Evolutionary conservation across 495 filamentous ascomycete species (phyloP), one percentile per base, ranked within the genome.

Genomic region (Lasiosphaeriaceae sp.): DNA sequence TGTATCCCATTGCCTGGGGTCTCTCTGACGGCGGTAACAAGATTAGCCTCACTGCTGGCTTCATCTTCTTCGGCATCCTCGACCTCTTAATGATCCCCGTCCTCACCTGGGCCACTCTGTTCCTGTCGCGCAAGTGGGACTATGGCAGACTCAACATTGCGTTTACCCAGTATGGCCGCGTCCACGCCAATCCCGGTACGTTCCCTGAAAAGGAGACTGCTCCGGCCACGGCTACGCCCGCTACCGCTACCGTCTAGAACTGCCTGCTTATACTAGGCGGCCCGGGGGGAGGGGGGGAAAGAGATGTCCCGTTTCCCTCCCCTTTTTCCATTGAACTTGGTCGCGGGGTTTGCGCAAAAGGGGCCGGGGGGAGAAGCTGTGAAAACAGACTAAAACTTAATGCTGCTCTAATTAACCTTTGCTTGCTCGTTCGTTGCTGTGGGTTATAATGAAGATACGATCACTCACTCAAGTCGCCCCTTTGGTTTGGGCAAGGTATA

Each of bases 131-230:
- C 54, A 66, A 58, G 23, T 81, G 78, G 78, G 78, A 81, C 53
- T 80, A 76, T 56, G 58, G 61, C 60, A 57, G 55, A 24, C 61
- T 81, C 23, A 78, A 80, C 64, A 59, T 81, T 26, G 67, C 74
- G 50, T 81, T 81, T 57, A 81, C 78, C n/a, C 77, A 77, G 62
- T 79, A 79, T 60, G 78, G 78, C 50, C 76, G 78, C 39, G 78
- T 81, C 52, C 66, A 65, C 26, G 60, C 66, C 14, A 57, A 34
- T 21, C 24, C 52, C 11, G 77, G 73, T 2, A 65, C 63, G 23
- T 77, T 71, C 62, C 76, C 75, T 48, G 78, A 81, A 67, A 78
- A 79, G 69, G 47, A 59, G 24, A 26, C 57, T 24, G 14, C 41
- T 20, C 3, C 50, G 31, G 3, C 29, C 2, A 17, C 47, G 23